Base-by-base conservation (phyloP, 208 protist species). In the Trypanosoma platydactyli region DNA sequence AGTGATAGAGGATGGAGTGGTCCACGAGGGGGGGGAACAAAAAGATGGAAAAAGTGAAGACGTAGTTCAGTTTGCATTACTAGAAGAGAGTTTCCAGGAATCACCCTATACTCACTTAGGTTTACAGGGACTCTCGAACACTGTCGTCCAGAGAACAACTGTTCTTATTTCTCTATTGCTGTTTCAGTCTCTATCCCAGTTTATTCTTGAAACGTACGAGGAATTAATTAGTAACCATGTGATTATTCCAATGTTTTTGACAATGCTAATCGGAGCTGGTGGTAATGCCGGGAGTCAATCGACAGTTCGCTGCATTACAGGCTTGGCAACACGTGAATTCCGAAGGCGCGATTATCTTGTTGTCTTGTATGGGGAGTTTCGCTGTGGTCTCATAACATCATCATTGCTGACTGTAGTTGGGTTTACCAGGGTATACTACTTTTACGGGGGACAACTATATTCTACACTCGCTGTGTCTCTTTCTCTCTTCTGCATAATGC, bases 201-300 rank as follows among this genome's bases (percentile, higher is more conserved):
- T 80, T 56, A 76, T 80, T 41, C 61, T 80, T 64, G 74, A 61
- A 33, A 73, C 46, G 29, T 84, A 84, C 65, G 72, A 80, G 45
- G 64, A 27, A 29, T 64, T 89, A 20, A 71, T 89, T 41, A 25
- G 9, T 11, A 7, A 50, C 44, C 79, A 88, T 66, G 38, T 83
- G 30, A 81, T 84, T 41, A 71, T 86, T 63, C 77, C 79, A 16
- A 64, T 83, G 59, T 86, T 89, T 57, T 46, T 89, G 11, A 89
- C 83, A 46, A 89, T 86, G 83, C 71, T 89, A 42, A 67, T 89
- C 12, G 83, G 80, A 18, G 83, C 80, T 3, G 83, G 83, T 41
- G 80, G 80, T 22, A 89, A 89, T 58, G 80, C 77, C 1, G 77
- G 83, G 27, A 83, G 82, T 53, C 83, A 89, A 49, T 68, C 71